Base-by-base conservation (phyloP, 495 filamentous ascomycete genomes). In the Chaetomium cochliodes region DNA sequence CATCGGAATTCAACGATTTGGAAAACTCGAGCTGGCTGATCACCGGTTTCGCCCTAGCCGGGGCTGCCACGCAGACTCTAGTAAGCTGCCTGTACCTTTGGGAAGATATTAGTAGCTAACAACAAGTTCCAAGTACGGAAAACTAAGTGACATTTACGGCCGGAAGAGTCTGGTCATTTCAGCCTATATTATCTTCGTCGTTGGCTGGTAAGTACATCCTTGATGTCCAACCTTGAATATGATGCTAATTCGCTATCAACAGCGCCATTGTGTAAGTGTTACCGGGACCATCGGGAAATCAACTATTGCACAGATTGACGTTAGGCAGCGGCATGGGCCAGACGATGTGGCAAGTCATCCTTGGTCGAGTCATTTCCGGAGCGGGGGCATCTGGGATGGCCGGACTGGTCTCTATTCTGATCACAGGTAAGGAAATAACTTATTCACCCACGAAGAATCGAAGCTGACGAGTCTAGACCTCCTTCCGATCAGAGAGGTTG, bases 11-110 rank as follows among this genome's bases (percentile, higher is more conserved):
- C 73, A 76, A 85, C 64, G 78, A 77, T 37, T 69, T 90, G 12
- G 78, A 78, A 9, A 78, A 84, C 64, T 86, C 85, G 2, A 86
- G 78, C 60, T 91, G 88, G 88, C 70, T 91, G n/a, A 83, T 88
- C 12, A 87, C 86, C 7, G 83, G 80, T 51, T 90, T 87, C 69
- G 79, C 80, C 0, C 71, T 91, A 5, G 86, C 86, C 16, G 74
- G 81, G 0, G 86, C 84, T 20, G 83, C 84, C 1, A 84, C 82
- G 0, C 86, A 90, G 63, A 82, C 81, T 8, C 70, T 85, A 71
- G 79, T 88, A 66, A 18, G 30, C 37, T 2, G 11, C 6, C 22
- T 16, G 12, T 12, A 20, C 3, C 16, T n/a, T 22, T 8, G 5
- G 0, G 18, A 41, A 39, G 0, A 1, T 30, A 2, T 33, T 2